These are phyloP conservation scores for Aureobasidium sp. DNA, from an alignment of 2,329 filamentous ascomycete species.

Conservation along the genomic window DNA sequence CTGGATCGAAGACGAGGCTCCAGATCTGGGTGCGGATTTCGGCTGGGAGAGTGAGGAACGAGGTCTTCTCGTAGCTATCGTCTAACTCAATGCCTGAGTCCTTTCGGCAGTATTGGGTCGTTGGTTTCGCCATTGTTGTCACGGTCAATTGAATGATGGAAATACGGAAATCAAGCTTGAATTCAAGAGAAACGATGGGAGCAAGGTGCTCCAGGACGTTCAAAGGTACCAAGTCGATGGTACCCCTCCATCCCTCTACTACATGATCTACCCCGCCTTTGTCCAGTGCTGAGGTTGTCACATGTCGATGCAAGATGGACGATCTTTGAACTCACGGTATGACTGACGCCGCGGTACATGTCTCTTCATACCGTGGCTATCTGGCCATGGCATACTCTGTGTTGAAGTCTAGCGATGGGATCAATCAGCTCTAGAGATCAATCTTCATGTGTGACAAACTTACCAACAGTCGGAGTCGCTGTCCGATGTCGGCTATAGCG, in stretches of 20 bases:
- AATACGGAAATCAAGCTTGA: background rate
- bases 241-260: background rate
- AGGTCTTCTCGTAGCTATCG: slow-evolving; percentile 6
- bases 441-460: background rate
- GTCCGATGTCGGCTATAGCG: background rate
- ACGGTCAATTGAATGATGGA: background rate
- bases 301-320: background rate
- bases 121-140: background rate
- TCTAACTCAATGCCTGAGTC: slow-evolving; percentile 15
- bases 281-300: background rate
- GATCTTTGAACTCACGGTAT: background rate
- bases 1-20: slow-evolving; percentile 12
- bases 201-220: background rate
- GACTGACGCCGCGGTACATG: background rate
- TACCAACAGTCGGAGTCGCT: background rate
- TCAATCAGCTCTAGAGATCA: background rate
- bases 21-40: slow-evolving; percentile 15
- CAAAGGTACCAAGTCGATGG: background rate
- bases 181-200: background rate
- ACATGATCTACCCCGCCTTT: slow-evolving; percentile 7
- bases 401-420: background rate
- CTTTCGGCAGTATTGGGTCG: background rate
- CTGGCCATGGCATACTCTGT: background rate
- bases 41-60: slow-evolving; percentile 16
- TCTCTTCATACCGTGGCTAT: too few relatives aligned